Base-by-base conservation (phyloP, 768 basidiomycete genomes). In the Tulasnella sp. region DNA sequence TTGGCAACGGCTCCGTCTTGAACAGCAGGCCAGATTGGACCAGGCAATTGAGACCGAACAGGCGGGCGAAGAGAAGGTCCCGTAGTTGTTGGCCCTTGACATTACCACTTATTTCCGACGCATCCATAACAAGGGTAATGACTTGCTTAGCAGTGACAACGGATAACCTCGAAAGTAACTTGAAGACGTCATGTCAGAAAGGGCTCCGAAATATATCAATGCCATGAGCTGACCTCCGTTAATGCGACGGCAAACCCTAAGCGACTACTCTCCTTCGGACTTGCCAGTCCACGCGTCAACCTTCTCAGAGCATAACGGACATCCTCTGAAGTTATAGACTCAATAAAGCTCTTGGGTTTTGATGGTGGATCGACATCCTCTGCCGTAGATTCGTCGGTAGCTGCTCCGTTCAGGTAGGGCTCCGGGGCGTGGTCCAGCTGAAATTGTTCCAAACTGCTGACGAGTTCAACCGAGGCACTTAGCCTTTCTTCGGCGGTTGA, bases 181-280 rank as follows among this genome's bases (percentile, higher is more conserved):
- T 77, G 23, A 37, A 78, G 16, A 61, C 4, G 11, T 32, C 9
- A 18, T 26, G 29, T 61, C 57, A 61, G n/a, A 9, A 7, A 26
- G 23, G n/a, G 57, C 23, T 10, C 16, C 29, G n/a, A 23, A 23
- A 4, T n/a, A 13, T 61, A 13, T 13, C 4, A 26, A 26, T 48
- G 23, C 26, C 29, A 2, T n/a, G 23, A 26, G n/a, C 57, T 61
- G 29, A 97, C 96, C 88, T 98, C 96, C 0, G 97, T 95, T 81
- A 99, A 86, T 42, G 96, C 95, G 67, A 99, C 97, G 11, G 96
- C 95, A 83, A 98, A 99, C 23, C 97, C 97, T 48, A 98, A 86
- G 80, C 97, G 86, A 84, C 95, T 97, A 83, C 94, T 94, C 83
- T 99, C 96, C 81, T 96, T 87, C 1, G 95, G 93, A 83, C 94